Evolutionary conservation across 139 green algal species (phyloP).

Genomic region (Chlamydomonas eustigma): DNA sequence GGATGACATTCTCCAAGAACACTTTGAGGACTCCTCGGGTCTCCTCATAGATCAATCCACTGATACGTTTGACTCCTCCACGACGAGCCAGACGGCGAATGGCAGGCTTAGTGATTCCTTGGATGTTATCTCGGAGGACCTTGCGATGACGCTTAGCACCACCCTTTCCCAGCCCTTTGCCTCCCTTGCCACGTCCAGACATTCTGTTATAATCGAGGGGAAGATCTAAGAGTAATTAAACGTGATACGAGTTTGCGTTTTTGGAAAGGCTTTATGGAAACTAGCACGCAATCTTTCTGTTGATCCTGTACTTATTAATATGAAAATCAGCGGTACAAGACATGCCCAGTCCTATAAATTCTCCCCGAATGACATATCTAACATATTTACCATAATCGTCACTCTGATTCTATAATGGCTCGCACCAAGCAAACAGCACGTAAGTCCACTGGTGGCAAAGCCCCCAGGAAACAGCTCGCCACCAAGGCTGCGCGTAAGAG

Average conservation of each 20-base stretch:
- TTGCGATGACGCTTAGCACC: slow-evolving; percentile 90
- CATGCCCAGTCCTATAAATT: background rate
- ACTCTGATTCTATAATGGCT: slow-evolving; percentile 64
- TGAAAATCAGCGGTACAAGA: background rate
- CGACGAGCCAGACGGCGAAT: slow-evolving; percentile 79
- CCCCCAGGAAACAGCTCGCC: slow-evolving; percentile 88
- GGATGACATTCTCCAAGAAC: slow-evolving; percentile 86
- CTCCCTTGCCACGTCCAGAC: slow-evolving; percentile 84
- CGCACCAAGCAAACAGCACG: slow-evolving; percentile 98
- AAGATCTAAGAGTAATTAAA: background rate
- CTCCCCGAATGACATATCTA: background rate
- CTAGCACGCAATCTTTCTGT: background rate
- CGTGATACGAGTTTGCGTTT: no score
- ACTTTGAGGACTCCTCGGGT: slow-evolving; percentile 82
- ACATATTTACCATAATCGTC: background rate
- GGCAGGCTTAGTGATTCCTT: slow-evolving; percentile 86
- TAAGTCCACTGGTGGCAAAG: slow-evolving; percentile 94
- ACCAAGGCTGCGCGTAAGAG: slow-evolving; percentile 90
- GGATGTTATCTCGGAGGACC: slow-evolving; percentile 92
- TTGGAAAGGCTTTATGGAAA: background rate
- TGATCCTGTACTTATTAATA: background rate
- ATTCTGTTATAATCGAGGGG: slow-evolving; percentile 34
- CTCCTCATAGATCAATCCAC: slow-evolving; percentile 86
- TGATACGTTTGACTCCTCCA: slow-evolving; percentile 84
- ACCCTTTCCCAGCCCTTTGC: slow-evolving; percentile 88